These are phyloP conservation scores for Adansonia rubrostipa DNA, from an alignment of 441 rosid species.

Conservation along the genomic window DNA sequence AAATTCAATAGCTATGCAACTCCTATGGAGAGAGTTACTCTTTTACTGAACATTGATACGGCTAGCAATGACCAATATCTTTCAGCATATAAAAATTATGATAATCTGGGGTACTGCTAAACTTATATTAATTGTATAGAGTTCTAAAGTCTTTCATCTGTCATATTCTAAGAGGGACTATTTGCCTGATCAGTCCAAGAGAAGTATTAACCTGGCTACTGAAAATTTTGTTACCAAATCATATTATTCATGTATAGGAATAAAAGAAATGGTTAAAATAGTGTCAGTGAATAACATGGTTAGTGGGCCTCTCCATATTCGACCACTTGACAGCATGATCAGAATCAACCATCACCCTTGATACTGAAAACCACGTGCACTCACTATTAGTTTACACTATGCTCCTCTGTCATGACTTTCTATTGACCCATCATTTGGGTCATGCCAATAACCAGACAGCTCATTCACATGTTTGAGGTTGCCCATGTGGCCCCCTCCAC, in stretches of 20 bases:
- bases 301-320: slow-evolving; percentile 36
- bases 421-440: slow-evolving; percentile 47
- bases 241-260: neutral
- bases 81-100: neutral
- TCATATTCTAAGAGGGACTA: neutral
- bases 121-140: neutral
- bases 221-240: neutral
- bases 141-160: neutral
- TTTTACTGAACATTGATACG: slow-evolving; percentile 4
- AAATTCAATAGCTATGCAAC: neutral
- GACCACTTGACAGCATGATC: slow-evolving; percentile 33
- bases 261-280: slow-evolving; percentile 8
- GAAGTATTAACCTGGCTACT: neutral
- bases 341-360: slow-evolving; percentile 37
- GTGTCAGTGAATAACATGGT: slow-evolving; percentile 27
- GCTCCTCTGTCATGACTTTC: slow-evolving; percentile 44
- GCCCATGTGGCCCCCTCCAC: slow-evolving; percentile 48
- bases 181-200: neutral
- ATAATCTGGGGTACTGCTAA: neutral
- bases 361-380: slow-evolving; percentile 44
- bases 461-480: slow-evolving; percentile 67
- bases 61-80: neutral
- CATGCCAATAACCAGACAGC: slow-evolving; percentile 54
- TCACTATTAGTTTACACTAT: slow-evolving; percentile 43
- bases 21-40: neutral